Base-by-base conservation (phyloP, 768 basidiomycete genomes). In the Phanerochaete carnosa region DNA sequence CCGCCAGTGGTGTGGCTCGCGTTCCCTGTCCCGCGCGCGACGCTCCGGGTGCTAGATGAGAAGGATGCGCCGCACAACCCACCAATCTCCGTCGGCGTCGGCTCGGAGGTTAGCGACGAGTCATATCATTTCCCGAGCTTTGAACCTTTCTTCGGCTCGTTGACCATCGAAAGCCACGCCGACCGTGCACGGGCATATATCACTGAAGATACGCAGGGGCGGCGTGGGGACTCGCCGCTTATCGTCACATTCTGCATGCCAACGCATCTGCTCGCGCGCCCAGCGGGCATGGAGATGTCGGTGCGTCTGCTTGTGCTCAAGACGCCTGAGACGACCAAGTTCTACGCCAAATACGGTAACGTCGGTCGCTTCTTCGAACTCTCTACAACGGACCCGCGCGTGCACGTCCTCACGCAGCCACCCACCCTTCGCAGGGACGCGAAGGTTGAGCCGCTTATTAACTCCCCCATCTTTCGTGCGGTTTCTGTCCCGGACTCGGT, bases 1-100 rank as follows among this genome's bases (percentile, higher is more conserved):
- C 77, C 80, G 7, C 68, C 73, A 22, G 65, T 77, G 6, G 74
- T 79, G 6, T 73, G 73, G 35, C 57, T 79, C 47, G 63, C 75
- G 45, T 64, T 80, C 45, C 64, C 66, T 8, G 70, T 81, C 28
- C 78, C 80, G 30, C 71, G 76, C 16, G 25, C 65, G n/a, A 64
- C 62, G 25, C 60, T 77, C 15, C 62, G 55, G 12, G 22, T 59
- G n/a, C 64, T 79, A 13, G 74, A 75, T 35, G 49, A 65, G 0
- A 33, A 26, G 1, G 62, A 64, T 16, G 16, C 67, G 59, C 19
- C 62, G 25, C 60, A 64, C 23, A 71, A 73, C 1, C 73, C 75
- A 5, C 61, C 64, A 23, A 65, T 78, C 49, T 63, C 69, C 15
- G 57, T 15, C 8, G 51, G 65, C 50, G 29, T 73, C 66, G 15